Conservation (phyloP, 1,139 yeast genomes). For the Dujonia santamariae region DNA sequence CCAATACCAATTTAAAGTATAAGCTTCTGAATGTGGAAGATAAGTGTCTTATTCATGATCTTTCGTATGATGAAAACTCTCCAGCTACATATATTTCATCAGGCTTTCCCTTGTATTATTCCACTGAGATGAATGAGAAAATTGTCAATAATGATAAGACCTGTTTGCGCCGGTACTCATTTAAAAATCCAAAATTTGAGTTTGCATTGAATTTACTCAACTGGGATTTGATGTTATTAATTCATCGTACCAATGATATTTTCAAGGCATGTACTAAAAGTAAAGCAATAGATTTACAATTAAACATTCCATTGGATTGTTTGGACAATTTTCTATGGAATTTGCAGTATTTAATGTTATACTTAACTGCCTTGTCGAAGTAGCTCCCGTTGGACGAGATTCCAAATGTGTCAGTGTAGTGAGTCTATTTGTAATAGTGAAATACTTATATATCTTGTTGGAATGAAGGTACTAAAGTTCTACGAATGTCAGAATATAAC, state of each 20-base stretch:
- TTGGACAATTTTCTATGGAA: constrained; percentile 44
- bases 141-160: constrained; percentile 9
- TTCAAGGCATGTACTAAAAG: constrained; percentile 13
- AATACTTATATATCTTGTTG: no score
- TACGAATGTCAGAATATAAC: no score
- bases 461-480: no score
- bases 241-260: constrained; percentile 21
- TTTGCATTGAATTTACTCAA: constrained; percentile 31
- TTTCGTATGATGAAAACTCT: background rate
- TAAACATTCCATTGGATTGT: constrained; percentile 36
- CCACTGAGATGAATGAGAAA: constrained; percentile 21
- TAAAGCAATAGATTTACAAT: constrained; percentile 11
- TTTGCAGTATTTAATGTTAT: constrained; percentile 34
- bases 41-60: background rate
- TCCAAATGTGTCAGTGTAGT: no score
- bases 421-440: no score
- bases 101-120: constrained; percentile 29
- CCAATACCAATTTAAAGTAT: constrained; percentile 27
- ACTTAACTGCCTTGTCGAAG: constrained; percentile 36
- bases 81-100: no score
- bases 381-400: no score
- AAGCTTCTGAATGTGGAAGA: constrained; percentile 5
- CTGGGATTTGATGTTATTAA: constrained; percentile 27
- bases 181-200: constrained; percentile 31
- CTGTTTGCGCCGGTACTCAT: constrained; percentile 4